These are phyloP conservation scores for Closterium sp. DNA, from an alignment of 139 green algal species.

Conservation along the genomic window DNA sequence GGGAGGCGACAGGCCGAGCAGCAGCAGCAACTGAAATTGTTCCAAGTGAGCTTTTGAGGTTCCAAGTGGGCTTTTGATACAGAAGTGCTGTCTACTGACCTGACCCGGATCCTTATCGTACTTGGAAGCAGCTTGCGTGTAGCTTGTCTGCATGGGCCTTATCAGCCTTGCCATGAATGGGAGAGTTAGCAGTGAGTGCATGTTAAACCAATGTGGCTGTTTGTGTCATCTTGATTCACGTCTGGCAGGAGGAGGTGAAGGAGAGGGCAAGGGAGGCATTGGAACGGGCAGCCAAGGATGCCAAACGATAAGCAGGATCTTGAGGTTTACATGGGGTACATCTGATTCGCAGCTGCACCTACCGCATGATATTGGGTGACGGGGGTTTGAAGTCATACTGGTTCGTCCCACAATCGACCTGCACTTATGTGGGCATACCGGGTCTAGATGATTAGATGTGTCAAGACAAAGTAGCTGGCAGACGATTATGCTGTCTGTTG, in stretches of 20 bases:
- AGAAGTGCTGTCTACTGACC: not conserved
- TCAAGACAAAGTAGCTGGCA: too few species aligned
- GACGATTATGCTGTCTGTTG: too few species aligned
- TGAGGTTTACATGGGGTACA: not conserved
- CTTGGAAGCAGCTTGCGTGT: too few species aligned
- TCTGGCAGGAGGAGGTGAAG: constrained; percentile 43
- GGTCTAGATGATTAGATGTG: too few species aligned
- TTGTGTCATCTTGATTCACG: not conserved
- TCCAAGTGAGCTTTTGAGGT: constrained; percentile 28
- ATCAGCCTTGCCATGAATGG: too few species aligned
- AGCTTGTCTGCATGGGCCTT: too few species aligned
- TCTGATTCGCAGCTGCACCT: too few species aligned
- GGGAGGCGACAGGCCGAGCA: constrained; percentile 19
- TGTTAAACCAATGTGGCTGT: not conserved
- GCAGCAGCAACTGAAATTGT: constrained; percentile 9
- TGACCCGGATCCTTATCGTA: too few species aligned
- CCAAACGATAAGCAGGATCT: not conserved
- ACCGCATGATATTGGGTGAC: too few species aligned
- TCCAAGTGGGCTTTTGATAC: constrained; percentile 22
- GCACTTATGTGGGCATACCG: too few species aligned
- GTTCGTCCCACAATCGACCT: too few species aligned
- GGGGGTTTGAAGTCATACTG: too few species aligned
- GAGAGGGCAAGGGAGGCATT: constrained; percentile 16
- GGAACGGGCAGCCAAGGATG: not conserved
- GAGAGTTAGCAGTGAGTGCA: not conserved